Evolutionary conservation across 495 filamentous ascomycete genomes (phyloP), one percentile per base, ranked within the genome.

Genomic region (Penicillium odoratum): DNA sequence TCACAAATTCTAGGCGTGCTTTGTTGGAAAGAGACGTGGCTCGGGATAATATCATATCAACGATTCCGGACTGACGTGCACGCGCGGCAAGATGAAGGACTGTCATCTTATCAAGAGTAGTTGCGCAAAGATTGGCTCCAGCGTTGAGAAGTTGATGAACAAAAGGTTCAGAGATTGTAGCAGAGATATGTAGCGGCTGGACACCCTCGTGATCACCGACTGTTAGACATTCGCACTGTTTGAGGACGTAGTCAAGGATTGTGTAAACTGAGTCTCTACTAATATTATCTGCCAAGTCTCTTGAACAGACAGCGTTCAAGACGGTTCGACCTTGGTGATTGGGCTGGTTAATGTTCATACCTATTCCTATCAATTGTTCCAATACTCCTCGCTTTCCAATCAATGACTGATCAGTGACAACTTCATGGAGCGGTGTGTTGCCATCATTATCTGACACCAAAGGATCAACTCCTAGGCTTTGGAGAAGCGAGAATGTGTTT

Each of bases 81-180:
- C 53, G 60, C 47, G 63, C 56, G 16, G 64, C 61, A 53, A 61
- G 25, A 56, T 64, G 64, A 30, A 67, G 58, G 9, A 55, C 58
- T 15, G 61, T 59, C 53, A 61, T 59, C n/a, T 58, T 56, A 45
- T 64, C 61, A n/a, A 61, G 26, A 3, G 60, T 64, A 9, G 31
- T 18, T 21, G 21, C 49, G 13, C 58, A 53, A 48, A 34, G 34
- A 21, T 67, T 40, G 4, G 58, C 64, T 9, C 64, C 61, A 16
- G 61, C 29, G 26, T 59, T 34, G 36, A 67, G 58, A 50, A 64
- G 64, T 38, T 56, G 59, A 38, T 53, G 47, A 43, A 64, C 48
- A 48, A 51, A 57, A 21, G 3, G 29, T 25, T 58, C 61, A 34
- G 60, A 66, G 5, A 66, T 46, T n/a, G 63, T 48, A 8, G 60